Evolutionary conservation across 2,329 filamentous ascomycete species (phyloP).

Genomic region (Thelonectria rubi): DNA sequence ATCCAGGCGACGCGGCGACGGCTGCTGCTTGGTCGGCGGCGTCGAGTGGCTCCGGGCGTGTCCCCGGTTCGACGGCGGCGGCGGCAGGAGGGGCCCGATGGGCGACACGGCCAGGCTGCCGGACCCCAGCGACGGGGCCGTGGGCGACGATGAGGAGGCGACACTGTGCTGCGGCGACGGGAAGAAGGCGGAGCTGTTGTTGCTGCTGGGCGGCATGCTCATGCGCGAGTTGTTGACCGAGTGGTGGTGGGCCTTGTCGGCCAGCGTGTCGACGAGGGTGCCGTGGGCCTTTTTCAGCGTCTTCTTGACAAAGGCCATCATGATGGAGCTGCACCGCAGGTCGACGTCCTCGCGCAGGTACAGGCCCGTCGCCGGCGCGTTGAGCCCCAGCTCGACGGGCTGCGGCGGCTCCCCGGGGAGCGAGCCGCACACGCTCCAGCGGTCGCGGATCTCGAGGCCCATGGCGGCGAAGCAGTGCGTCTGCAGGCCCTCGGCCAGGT

Average conservation of each 20-base stretch:
- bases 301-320: slow-evolving; percentile 81
- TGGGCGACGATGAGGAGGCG: slow-evolving; percentile 33
- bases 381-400: slow-evolving; percentile 71
- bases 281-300: slow-evolving; percentile 81
- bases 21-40: slow-evolving; percentile 11
- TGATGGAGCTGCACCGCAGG: slow-evolving; percentile 79
- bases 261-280: slow-evolving; percentile 72
- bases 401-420: slow-evolving; percentile 75
- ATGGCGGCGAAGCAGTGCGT: slow-evolving; percentile 87
- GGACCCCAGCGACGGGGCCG: slow-evolving; percentile 25
- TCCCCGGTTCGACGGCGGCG: slow-evolving; percentile 26
- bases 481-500: slow-evolving; percentile 76
- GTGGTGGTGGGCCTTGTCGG: slow-evolving; percentile 44
- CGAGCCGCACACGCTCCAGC: slow-evolving; percentile 79
- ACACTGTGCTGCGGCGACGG: slow-evolving; percentile 20
- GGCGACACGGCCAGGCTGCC: slow-evolving; percentile 25
- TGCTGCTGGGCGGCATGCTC: slow-evolving; percentile 21
- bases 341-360: slow-evolving; percentile 89
- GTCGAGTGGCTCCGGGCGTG: slow-evolving; percentile 15
- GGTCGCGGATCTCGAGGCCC: slow-evolving; percentile 79
- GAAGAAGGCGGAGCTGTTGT: slow-evolving; percentile 19
- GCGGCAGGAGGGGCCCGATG: slow-evolving; percentile 31
- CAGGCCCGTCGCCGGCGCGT: slow-evolving; percentile 72
- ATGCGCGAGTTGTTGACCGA: slow-evolving; percentile 33
- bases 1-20: too few species aligned